Base-by-base conservation (phyloP, 2,329 filamentous ascomycete species). In the Apiospora hydei region DNA sequence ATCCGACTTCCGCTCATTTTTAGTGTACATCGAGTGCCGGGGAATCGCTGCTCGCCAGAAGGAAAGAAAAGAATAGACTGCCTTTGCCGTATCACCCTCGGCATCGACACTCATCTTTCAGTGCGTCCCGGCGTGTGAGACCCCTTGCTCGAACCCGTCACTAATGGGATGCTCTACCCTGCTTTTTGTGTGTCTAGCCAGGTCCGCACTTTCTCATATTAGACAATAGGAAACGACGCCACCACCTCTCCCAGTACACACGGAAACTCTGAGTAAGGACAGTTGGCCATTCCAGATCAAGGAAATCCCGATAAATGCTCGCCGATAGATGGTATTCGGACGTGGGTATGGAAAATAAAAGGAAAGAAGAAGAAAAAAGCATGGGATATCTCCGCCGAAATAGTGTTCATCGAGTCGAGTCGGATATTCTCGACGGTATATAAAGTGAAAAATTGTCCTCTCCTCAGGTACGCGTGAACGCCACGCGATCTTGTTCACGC, bases 371-470 rank as follows among this genome's bases (percentile, higher is more conserved):
- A 51, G 18, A 26, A 43, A 57, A 69, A 38, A 30, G 24, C 44
- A 64, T 41, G 57, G 57, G 57, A 64, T 64, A 64, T 64, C 57
- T 41, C 57, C 57, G 57, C 57, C 57, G 57, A 64, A 64, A 64
- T 64, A 34, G 30, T 64, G 30, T 41, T 64, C 13, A 41, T n/a
- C 57, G n/a, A 34, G n/a, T 64, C 53, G 53, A 34, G 21, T n/a
- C 57, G n/a, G 34, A 24, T 64, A 41, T 34, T 64, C 30, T 18
- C 18, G 5, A 64, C 30, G 57, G 16, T 41, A 64, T 64, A 64
- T 64, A 64, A 41, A 51, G 11, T 8, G 10, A 24, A 18, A 64
- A 61, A 64, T 41, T 41, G 38, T 21, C 10, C 57, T n/a, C 53
- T 16, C 34, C 34, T 61, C 57, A 64, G 34, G 16, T 14, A n/a